phyloP scores from a whole-genome alignment of 129 eudicot species.

The Flaveria brownii region DNA sequence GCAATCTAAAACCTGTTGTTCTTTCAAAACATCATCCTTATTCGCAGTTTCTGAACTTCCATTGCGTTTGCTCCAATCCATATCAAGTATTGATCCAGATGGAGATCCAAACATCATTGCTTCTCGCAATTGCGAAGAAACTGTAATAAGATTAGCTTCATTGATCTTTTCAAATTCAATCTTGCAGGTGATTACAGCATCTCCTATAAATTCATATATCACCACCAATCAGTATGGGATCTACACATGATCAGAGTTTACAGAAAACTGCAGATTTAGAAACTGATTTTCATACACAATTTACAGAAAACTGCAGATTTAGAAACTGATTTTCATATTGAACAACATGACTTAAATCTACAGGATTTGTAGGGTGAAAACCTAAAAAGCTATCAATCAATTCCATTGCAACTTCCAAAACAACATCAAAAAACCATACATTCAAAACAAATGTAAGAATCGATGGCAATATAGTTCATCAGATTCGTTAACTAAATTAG shows the following conservation, averaged over 20 bases:
- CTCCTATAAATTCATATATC: conserved; percentile 48
- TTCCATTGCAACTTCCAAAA: not conserved
- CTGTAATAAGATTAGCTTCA: conserved; percentile 63
- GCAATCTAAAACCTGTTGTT: conserved; percentile 41
- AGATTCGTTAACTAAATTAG: not conserved
- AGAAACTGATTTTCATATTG: too few relatives aligned
- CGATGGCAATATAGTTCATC: not conserved
- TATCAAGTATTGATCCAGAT: conserved; percentile 47
- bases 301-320: too few relatives aligned
- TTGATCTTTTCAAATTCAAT: conserved; percentile 84
- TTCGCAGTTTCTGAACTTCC: conserved; percentile 44
- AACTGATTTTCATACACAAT: not conserved
- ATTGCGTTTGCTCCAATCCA: conserved; percentile 94
- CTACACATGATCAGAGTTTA: not conserved
- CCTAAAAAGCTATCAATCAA: conserved; percentile 10
- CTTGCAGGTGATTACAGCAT: conserved; percentile 89
- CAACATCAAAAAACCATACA: not conserved
- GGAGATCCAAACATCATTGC: conserved; percentile 57
- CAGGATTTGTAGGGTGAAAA: too few relatives aligned
- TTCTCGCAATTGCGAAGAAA: conserved; percentile 64
- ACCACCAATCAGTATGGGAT: not conserved
- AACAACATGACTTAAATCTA: not conserved
- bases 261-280: not conserved
- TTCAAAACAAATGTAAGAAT: not conserved
- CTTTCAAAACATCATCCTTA: conserved; percentile 43